Evolutionary conservation across 2,329 filamentous ascomycete species (phyloP).

Genomic region (Phyllosticta ampelicida): DNA sequence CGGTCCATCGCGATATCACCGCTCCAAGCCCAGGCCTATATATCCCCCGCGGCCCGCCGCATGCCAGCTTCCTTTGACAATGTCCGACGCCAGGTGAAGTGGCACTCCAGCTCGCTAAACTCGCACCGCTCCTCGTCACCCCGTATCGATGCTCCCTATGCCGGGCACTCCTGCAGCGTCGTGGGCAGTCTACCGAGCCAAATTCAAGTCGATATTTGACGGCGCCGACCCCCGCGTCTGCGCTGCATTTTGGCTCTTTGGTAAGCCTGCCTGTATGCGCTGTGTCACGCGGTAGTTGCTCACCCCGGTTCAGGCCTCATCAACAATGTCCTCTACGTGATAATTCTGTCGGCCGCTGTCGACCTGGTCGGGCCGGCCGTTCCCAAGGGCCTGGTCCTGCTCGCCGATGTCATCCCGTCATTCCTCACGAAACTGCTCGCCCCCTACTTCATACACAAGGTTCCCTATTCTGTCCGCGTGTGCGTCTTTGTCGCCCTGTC

Average conservation of each 20-base stretch:
- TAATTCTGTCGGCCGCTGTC: constrained; percentile 88
- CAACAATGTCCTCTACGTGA: constrained; percentile 96
- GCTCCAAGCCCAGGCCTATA: not conserved
- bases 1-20: not conserved
- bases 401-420: constrained; percentile 83
- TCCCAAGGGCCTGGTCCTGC: constrained; percentile 84
- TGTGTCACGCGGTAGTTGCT: constrained; percentile 3
- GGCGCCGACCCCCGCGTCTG: constrained; percentile 62
- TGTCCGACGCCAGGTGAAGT: constrained; percentile 5
- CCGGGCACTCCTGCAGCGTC: constrained; percentile 52
- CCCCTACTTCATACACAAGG: constrained; percentile 84
- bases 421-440: constrained; percentile 81
- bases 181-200: constrained; percentile 62
- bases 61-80: constrained; percentile 1
- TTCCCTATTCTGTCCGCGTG: constrained; percentile 71
- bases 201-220: constrained; percentile 51
- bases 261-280: constrained; percentile 36
- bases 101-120: not conserved
- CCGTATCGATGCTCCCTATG: constrained; percentile 36
- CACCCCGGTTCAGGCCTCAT: constrained; percentile 54
- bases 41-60: not conserved
- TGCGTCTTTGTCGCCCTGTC: constrained; percentile 65
- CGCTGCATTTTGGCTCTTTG: constrained; percentile 86
- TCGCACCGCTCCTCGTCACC: not conserved
- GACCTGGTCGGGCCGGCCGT: constrained; percentile 81